phyloP scores from a whole-genome alignment of 768 basidiomycete species.

The Leccinum subgranulosum region DNA sequence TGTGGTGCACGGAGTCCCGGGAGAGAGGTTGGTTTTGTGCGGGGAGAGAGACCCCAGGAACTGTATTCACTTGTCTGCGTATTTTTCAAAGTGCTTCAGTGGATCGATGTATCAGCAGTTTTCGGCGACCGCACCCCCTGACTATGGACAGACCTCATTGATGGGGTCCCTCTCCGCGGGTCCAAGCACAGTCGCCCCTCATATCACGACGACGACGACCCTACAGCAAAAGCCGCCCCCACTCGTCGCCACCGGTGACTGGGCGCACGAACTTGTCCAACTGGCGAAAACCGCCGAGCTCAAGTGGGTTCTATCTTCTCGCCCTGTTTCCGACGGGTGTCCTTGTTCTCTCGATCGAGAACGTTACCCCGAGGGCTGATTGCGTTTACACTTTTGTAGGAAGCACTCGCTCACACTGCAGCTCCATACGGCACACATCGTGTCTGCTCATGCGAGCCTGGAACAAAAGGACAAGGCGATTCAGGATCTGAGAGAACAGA shows the following conservation, averaged over 20 bases:
- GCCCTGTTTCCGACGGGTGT: background rate
- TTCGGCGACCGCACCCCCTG: constrained; percentile 30
- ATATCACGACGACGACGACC: constrained; percentile 25
- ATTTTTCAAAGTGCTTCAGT: constrained; percentile 22
- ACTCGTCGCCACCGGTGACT: constrained; percentile 79
- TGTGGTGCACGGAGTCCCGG: constrained; percentile 28
- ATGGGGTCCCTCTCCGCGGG: constrained; percentile 33
- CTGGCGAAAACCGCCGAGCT: constrained; percentile 85
- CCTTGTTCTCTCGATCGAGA: background rate
- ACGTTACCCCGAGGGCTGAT: constrained; percentile 5
- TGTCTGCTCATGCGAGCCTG: constrained; percentile 76
- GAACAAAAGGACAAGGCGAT: constrained; percentile 77
- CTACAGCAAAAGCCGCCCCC: constrained; percentile 37
- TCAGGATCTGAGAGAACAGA: constrained; percentile 80
- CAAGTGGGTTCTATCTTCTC: constrained; percentile 54
- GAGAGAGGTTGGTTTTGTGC: background rate
- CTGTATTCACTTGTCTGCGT: constrained; percentile 16
- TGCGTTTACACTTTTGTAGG: constrained; percentile 34
- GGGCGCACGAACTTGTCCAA: constrained; percentile 84
- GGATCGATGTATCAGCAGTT: constrained; percentile 36
- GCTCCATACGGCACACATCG: constrained; percentile 82
- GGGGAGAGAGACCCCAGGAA: constrained; percentile 28
- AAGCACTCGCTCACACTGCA: constrained; percentile 84
- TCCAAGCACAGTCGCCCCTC: constrained; percentile 32
- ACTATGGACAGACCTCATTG: constrained; percentile 32